Percentiles rank a stretch among this genome's conserved stretches.
Evolutionary conservation across 495 filamentous ascomycete species (phyloP).

Genomic region (Penicillium cataractarum): DNA sequence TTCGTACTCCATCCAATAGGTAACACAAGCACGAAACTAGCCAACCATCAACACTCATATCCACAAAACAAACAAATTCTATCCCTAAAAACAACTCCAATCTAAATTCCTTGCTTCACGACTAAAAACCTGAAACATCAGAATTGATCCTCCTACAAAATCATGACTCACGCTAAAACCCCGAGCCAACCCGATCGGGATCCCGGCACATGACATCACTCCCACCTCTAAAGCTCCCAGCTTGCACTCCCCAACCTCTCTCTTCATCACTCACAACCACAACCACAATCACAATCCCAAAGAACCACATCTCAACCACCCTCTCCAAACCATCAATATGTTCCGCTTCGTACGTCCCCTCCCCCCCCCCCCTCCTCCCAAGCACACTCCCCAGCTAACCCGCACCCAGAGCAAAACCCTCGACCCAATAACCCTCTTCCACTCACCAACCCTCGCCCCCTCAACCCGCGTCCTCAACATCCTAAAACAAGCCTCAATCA

Average conservation of each 20-base stretch:
- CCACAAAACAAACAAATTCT: no score
- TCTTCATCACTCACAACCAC: not conserved
- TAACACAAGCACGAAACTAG: no score
- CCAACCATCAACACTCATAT: no score
- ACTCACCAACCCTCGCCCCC: slow-evolving; percentile 66
- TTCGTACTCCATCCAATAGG: no score
- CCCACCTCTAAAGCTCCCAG: slow-evolving; percentile 7
- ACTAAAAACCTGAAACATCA: not conserved
- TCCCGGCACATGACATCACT: slow-evolving; percentile 36
- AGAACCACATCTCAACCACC: not conserved
- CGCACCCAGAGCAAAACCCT: slow-evolving; percentile 69
- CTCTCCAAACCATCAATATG: slow-evolving; percentile 33
- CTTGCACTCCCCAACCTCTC: slow-evolving; percentile 1
- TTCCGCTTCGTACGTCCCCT: slow-evolving; percentile 46
- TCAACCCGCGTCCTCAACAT: slow-evolving; percentile 70
- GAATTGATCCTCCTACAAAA: no score
- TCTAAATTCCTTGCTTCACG: not conserved
- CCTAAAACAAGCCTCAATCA: slow-evolving; percentile 74
- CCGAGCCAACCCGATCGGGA: slow-evolving; percentile 19
- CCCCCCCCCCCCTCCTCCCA: slow-evolving; percentile 7
- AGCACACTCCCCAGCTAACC: slow-evolving; percentile 12
- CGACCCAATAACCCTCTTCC: slow-evolving; percentile 96
- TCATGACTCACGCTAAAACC: not conserved
- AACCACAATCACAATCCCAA: no score
- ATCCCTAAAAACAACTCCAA: not conserved